Conservation (phyloP, 495 filamentous ascomycete genomes). For the Penicillium longicatenatum region DNA sequence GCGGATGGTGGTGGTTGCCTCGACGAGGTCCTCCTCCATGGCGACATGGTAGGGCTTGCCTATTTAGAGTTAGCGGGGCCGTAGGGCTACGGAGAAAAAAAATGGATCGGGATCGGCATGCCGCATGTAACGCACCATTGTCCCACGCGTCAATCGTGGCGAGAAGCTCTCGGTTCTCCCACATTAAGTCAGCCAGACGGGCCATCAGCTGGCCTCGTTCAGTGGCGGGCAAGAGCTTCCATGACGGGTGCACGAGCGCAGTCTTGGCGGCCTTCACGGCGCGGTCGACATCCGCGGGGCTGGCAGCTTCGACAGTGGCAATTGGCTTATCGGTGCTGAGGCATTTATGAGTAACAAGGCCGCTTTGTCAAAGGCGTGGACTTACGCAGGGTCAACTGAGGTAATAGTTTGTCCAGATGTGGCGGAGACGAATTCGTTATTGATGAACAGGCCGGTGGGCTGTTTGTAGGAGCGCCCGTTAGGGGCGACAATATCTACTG, state of each 20-base stretch:
- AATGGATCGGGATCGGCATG: conserved; percentile 1
- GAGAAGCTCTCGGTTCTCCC: conserved; percentile 67
- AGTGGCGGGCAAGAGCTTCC: conserved; percentile 72
- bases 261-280: conserved; percentile 82
- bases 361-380: too few relatives aligned
- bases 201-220: conserved; percentile 76
- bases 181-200: conserved; percentile 71
- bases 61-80: conserved; percentile 15
- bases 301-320: conserved; percentile 78
- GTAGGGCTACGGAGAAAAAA: not conserved
- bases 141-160: conserved; percentile 96
- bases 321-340: conserved; percentile 84
- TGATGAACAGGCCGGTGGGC: conserved; percentile 88
- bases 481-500: conserved; percentile 77
- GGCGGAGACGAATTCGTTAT: conserved; percentile 85
- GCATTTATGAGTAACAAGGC: conserved; percentile 42
- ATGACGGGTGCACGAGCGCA: conserved; percentile 75
- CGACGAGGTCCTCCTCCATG: conserved; percentile 69
- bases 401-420: conserved; percentile 71
- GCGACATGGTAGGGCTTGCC: conserved; percentile 75
- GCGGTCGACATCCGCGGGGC: conserved; percentile 75
- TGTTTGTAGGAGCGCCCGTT: conserved; percentile 83
- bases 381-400: conserved; percentile 69
- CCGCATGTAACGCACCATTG: conserved; percentile 58
- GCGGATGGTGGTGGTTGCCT: conserved; percentile 67